Base-by-base conservation (phyloP, 2,329 filamentous ascomycete species). In the Cordyceps fumosorosea region DNA sequence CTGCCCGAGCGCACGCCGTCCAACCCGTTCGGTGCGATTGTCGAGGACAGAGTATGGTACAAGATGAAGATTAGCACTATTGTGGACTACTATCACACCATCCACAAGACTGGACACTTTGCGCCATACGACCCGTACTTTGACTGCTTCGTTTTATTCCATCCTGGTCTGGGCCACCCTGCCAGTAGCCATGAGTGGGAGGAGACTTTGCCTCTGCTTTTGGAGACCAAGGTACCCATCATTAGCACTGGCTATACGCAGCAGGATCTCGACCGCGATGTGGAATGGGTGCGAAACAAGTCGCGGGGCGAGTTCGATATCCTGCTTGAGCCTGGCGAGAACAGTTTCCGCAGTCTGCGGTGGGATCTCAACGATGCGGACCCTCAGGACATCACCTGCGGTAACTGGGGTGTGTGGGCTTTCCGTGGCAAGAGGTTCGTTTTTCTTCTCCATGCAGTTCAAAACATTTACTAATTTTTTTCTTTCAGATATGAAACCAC, bases 321-420 rank as follows among this genome's bases (percentile, higher is more conserved):
- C 45, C 78, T 99, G 63, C 81, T 99, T 69, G 85, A 96, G 75
- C 95, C 96, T 0, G 93, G 92, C 44, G 93, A 98, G 81, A 99
- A 99, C 71, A 83, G 82, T 18, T 99, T 99, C 80, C 84, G 93
- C 70, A 99, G 95, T 77, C 76, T 97, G 73, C 83, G 93, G 69
- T 99, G 96, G 96, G 96, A 99, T 76, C 75, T 99, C 70, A 97
- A 99, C 71, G 96, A 99, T 71, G 78, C 95, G 66, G 95, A 97
- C 73, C 93, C 93, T 7, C 90, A 96, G 72, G 95, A 98, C 75
- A 81, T 98, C 65, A 96, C 89, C 69, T 96, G 91, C 71, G 93
- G 95, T 61, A 99, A 99, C 75, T 99, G 92, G 91, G 95, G 95
- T 12, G 81, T 96, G 2, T 99, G 96, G 91, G 92, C 89, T 16